Conservation (phyloP, 2,329 filamentous ascomycete species). For the Daldinia sp. region DNA sequence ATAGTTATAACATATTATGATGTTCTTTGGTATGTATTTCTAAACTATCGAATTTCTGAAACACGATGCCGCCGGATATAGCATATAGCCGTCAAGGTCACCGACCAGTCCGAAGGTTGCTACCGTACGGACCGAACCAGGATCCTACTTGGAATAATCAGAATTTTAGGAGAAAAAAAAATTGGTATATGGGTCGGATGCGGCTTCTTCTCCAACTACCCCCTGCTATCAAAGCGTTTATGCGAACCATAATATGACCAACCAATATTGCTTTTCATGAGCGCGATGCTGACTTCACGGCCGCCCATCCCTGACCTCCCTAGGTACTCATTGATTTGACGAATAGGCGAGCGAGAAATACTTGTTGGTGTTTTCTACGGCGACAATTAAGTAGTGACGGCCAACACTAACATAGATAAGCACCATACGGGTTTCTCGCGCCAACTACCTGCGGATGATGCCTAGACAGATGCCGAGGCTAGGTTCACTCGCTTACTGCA, state of each 20-base stretch:
- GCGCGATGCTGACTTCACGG: neutral
- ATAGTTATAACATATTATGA: slow-evolving; percentile 1
- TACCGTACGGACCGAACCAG: neutral
- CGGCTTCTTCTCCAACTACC: neutral
- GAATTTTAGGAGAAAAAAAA: neutral
- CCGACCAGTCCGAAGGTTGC: neutral
- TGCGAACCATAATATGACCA: no score
- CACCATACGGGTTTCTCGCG: neutral
- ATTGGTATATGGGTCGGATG: neutral
- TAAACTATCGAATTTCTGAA: neutral
- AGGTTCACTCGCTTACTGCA: neutral
- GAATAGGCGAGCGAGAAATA: neutral
- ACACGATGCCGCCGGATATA: neutral
- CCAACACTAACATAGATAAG: neutral
- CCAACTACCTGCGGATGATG: neutral
- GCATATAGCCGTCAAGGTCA: neutral
- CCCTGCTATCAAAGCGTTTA: neutral
- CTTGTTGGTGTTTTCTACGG: neutral
- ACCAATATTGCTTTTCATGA: neutral
- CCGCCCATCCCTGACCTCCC: neutral
- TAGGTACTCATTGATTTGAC: neutral
- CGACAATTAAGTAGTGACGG: neutral
- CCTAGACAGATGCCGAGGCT: neutral
- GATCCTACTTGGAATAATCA: neutral
- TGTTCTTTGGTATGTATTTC: slow-evolving; percentile 2